These are phyloP conservation scores for Hermanozyma aechmeae DNA, from an alignment of 805 yeast species.

Conservation along the genomic window DNA sequence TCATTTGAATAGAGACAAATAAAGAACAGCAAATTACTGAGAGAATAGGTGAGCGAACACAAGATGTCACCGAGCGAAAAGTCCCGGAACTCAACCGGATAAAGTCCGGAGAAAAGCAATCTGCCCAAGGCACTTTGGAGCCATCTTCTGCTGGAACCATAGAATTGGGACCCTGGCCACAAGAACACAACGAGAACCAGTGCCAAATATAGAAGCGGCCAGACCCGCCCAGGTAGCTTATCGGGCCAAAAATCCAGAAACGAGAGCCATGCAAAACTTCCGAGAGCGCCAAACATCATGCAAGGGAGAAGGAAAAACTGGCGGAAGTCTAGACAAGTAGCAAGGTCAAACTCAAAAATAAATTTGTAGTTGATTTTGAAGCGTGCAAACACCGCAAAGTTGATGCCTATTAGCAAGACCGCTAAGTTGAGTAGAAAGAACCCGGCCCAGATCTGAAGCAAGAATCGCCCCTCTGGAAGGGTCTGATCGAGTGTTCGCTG, in stretches of 20 bases:
- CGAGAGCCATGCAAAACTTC: conserved; percentile 68
- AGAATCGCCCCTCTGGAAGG: conserved; percentile 46
- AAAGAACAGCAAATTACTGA: conserved; percentile 78
- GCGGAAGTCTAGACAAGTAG: conserved; percentile 53
- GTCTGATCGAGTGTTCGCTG: conserved; percentile 24
- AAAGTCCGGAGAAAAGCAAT: conserved; percentile 70
- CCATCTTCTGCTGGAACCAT: conserved; percentile 69
- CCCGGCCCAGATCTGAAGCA: conserved; percentile 91
- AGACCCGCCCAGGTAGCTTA: conserved; percentile 53
- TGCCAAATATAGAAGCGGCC: conserved; percentile 75
- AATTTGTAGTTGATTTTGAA: conserved; percentile 83
- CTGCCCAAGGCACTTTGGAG: conserved; percentile 62
- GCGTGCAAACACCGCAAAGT: conserved; percentile 63
- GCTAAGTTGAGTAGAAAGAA: conserved; percentile 60
- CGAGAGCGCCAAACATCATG: conserved; percentile 42
- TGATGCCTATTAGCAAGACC: conserved; percentile 52
- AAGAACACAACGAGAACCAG: conserved; percentile 37
- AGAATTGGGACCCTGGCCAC: conserved; percentile 53
- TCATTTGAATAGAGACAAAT: conserved; percentile 71
- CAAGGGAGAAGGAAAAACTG: conserved; percentile 63
- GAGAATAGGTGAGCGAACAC: conserved; percentile 79
- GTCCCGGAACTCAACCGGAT: conserved; percentile 92
- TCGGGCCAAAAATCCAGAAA: conserved; percentile 60
- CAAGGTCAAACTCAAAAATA: conserved; percentile 78
- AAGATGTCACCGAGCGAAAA: conserved; percentile 89